Evolutionary conservation across 306 rosid genomes (phyloP), one percentile per base, ranked within the genome.

Genomic region (Cyclanthera cordifolia): DNA sequence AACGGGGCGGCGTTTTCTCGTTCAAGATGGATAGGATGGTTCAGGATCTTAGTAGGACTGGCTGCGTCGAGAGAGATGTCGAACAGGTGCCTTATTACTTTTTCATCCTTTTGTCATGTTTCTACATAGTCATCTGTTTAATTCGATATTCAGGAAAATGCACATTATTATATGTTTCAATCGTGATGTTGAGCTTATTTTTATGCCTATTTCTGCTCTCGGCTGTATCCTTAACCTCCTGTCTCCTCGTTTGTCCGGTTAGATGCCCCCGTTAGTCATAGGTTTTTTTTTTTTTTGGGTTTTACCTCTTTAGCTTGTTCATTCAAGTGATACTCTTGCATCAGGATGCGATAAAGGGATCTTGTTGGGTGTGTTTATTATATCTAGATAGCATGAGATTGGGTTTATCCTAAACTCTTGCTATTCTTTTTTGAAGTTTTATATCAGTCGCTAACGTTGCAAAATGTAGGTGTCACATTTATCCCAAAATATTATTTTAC

Each of bases 41-140:
- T 82, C 85, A 93, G 85, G 96, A 90, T 90, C 95, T 83, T 75
- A 88, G 85, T 83, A 88, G 88, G 90, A 79, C 88, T 69, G 95
- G 97, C 41, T 75, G 89, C 3, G 88, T 78, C 27, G 99, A 93
- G 81, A 83, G 99, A 82, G 99, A 93, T 81, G 81, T 75, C 66
- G 99, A 93, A 77, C 99, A 93, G 99, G 99, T 93, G 78, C 55
- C n/a, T 28, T 63, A 19, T 75, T 11, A 27, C 34, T 24, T 51
- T 37, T 46, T 13, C 21, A 2, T 64, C 52, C 11, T 53, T 71
- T 66, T 72, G 37, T 72, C 24, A 72, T 77, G 39, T 72, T 76
- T 16, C 67, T 9, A 34, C 6, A 46, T n/a, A 61, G 25, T 34
- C 1, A 37, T 64, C 12, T 64, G 50, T 63, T 25, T 8, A 65